Base-by-base conservation (phyloP, 2,329 filamentous ascomycete species). In the Sclerotinia spermophila region DNA sequence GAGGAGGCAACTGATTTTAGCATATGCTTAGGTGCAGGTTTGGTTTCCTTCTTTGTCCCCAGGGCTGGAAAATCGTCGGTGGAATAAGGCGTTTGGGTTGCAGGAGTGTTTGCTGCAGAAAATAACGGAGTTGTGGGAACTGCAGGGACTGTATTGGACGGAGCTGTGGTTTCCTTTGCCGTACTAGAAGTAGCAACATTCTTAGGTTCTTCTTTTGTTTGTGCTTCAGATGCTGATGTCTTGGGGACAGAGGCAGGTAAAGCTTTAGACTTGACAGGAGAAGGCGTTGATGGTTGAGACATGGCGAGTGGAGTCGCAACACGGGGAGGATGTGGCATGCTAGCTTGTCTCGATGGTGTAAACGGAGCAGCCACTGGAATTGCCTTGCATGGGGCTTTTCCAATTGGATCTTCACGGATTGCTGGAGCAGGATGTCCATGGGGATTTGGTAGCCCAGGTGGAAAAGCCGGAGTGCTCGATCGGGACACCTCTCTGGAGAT, bases 11-110 rank as follows among this genome's bases (percentile, higher is more conserved):
- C 59, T 35, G 71, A 21, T 44, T 74, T 77, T 59, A 70, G 21
- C 17, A 33, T 51, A 38, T 69, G 65, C 24, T 24, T 71, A 30
- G 73, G 71, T 61, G 66, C 24, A 38, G 61, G 65, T 61, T 77
- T 79, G 1, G 21, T 78, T 13, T 86, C 48, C 15, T 66, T 58
- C 17, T 44, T 35, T 30, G 61, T 10, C 27, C 60, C 83, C 8
- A 90, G 80, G 4, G 87, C 84, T 17, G 89, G 89, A 74, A 90
- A 90, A 74, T 90, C 88, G 74, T 90, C 87, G 21, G 42, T 48
- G 10, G 58, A 61, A n/a, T 64, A 59, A 30, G 27, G 44, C 24
- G 40, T 67, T 11, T 58, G 65, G 19, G 65, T 45, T 44, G 24
- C 65, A 35, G 65, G 38, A 33, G 51, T 42, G 30, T 4, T 21